Conservation (phyloP, 208 protist genomes). For the Ichthyophonus hoferi region DNA sequence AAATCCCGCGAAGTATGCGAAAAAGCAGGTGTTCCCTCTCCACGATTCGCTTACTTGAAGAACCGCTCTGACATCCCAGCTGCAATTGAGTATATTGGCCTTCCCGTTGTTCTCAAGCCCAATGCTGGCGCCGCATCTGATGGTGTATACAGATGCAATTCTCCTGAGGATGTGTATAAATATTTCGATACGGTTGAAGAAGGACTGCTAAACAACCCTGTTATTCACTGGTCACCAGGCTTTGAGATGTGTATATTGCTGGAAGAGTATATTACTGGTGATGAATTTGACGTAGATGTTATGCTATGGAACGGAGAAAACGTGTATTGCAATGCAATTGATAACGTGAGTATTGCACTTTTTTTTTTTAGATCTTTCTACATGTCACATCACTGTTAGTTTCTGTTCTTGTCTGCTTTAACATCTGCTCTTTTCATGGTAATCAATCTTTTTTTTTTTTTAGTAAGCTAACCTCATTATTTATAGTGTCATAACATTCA, state of each 20-base stretch:
- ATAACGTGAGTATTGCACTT: constrained; percentile 4
- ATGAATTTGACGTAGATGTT: constrained; percentile 35
- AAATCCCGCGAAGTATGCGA: constrained; percentile 7
- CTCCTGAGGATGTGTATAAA: constrained; percentile 1
- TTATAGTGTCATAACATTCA: too few species aligned
- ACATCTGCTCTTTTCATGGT: too few species aligned
- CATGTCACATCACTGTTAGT: too few species aligned
- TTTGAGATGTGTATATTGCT: not conserved
- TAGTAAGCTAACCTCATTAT: too few species aligned
- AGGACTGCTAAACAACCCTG: not conserved
- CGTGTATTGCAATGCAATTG: not conserved
- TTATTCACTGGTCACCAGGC: not conserved
- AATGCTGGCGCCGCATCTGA: not conserved
- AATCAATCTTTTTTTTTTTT: too few species aligned
- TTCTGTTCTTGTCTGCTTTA: too few species aligned
- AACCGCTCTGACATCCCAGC: not conserved
- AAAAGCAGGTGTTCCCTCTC: not conserved
- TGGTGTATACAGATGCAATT: constrained; percentile 21
- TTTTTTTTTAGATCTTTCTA: too few species aligned
- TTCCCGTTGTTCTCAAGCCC: constrained; percentile 6
- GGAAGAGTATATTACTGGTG: constrained; percentile 7
- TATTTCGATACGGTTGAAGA: not conserved
- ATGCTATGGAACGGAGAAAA: not conserved
- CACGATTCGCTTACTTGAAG: not conserved
- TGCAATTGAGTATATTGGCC: constrained; percentile 3